Evolutionary conservation across 2,329 filamentous ascomycete genomes (phyloP).

Genomic region (Colletotrichum somersetense): DNA sequence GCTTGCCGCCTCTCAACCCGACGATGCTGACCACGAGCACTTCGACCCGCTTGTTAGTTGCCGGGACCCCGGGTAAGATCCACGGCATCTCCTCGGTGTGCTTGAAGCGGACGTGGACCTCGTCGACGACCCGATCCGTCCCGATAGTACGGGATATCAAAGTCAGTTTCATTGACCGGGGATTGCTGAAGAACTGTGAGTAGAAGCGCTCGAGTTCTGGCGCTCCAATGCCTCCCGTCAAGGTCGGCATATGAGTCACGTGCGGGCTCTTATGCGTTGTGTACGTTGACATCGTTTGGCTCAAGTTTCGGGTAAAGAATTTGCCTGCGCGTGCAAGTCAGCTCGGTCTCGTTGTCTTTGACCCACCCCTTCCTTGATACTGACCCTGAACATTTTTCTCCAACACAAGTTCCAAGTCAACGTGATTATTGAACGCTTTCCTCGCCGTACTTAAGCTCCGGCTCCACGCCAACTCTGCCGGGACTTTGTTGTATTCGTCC

Average conservation of each 20-base stretch:
- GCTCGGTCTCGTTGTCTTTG: not conserved
- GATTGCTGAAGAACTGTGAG: slow-evolving; percentile 73
- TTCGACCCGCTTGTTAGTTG: slow-evolving; percentile 64
- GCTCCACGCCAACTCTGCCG: slow-evolving; percentile 76
- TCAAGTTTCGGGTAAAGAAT: slow-evolving; percentile 70
- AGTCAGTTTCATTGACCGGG: slow-evolving; percentile 69
- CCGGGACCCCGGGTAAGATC: slow-evolving; percentile 71
- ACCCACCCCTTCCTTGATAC: slow-evolving; percentile 3
- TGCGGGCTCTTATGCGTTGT: slow-evolving; percentile 74
- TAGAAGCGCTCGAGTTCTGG: slow-evolving; percentile 73
- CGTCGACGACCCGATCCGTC: slow-evolving; percentile 73
- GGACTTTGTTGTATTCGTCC: slow-evolving; percentile 74
- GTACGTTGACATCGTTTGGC: slow-evolving; percentile 71
- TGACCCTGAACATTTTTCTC: slow-evolving; percentile 74
- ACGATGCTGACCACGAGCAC: slow-evolving; percentile 72
- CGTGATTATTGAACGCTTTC: slow-evolving; percentile 72
- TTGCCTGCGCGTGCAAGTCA: slow-evolving; percentile 50
- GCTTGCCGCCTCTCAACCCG: slow-evolving; percentile 68
- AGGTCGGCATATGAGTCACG: slow-evolving; percentile 76
- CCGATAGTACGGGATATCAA: slow-evolving; percentile 75
- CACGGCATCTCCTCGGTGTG: slow-evolving; percentile 70
- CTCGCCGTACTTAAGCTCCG: slow-evolving; percentile 71
- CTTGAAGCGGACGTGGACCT: slow-evolving; percentile 70
- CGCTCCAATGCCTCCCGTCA: slow-evolving; percentile 73
- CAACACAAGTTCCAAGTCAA: slow-evolving; percentile 74